Evolutionary conservation across 139 green algal species (phyloP).

Genomic region (Pseudopediastrum boryanum): DNA sequence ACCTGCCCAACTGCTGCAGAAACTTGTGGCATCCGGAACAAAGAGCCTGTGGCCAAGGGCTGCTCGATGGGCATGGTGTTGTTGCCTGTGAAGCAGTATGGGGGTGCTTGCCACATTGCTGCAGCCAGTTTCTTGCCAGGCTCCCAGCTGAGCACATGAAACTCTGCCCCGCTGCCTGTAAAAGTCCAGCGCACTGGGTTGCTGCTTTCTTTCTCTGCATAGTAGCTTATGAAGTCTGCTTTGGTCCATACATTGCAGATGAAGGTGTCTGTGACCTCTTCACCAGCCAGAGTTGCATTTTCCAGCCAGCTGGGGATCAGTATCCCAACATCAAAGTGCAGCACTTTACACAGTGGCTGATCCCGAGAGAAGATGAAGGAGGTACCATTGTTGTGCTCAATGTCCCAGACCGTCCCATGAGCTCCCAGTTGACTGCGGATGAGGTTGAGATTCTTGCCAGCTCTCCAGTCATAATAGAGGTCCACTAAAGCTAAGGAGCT

Average conservation of each 20-base stretch:
- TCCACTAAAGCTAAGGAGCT: slow-evolving; percentile 5
- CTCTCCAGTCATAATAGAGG: slow-evolving; percentile 24
- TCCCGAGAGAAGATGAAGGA: slow-evolving; percentile 34
- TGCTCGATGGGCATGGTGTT: background rate
- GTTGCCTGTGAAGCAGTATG: slow-evolving; percentile 21
- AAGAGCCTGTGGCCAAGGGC: too few relatives aligned
- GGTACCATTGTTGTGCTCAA: slow-evolving; percentile 27
- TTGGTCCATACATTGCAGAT: slow-evolving; percentile 38
- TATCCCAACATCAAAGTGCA: slow-evolving; percentile 36
- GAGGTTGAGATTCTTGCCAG: slow-evolving; percentile 27
- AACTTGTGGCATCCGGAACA: too few relatives aligned
- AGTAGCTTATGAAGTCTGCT: slow-evolving; percentile 36
- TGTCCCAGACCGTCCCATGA: background rate
- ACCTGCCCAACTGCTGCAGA: too few relatives aligned
- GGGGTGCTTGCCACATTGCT: slow-evolving; percentile 28
- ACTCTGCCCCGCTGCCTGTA: slow-evolving; percentile 20
- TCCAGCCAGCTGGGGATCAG: slow-evolving; percentile 26
- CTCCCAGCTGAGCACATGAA: slow-evolving; percentile 20
- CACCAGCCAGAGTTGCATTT: slow-evolving; percentile 3
- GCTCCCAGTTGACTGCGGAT: slow-evolving; percentile 27
- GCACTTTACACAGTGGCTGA: slow-evolving; percentile 29
- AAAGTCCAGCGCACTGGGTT: slow-evolving; percentile 37
- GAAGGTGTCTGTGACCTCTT: slow-evolving; percentile 26
- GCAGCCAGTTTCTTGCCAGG: background rate
- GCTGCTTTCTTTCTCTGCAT: slow-evolving; percentile 8